Evolutionary conservation across 345 rosid species (phyloP), one percentile per base, ranked within the genome.

Genomic region (Anacardium occidentale): DNA sequence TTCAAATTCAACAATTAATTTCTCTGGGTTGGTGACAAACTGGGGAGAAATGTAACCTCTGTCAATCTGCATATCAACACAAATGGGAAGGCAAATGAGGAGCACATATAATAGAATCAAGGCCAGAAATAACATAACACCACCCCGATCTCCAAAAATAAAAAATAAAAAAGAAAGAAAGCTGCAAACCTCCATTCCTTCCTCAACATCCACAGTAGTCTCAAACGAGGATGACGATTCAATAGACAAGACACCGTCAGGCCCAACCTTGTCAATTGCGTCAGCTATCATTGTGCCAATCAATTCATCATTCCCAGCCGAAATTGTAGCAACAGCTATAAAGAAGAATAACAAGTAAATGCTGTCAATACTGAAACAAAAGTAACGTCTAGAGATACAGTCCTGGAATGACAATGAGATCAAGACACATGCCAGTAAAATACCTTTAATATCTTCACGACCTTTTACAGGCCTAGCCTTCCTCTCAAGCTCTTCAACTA

Each of bases 241-340:
- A 74, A 95, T 95, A 61, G 99, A 95, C 79, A 95, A 62, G 71
- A 93, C 99, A 81, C 98, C 99, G 83, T 93, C 99, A 73, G 99
- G 97, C 24, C 99, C 99, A 71, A 95, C 99, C 80, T 93, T 95
- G 80, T 95, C 97, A 76, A 95, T 95, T 71, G 98, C 98, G 85
- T 93, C 97, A 67, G 98, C 98, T 77, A 95, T 79, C 98, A 95
- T 95, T 62, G 93, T 72, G 37, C 99, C 99, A 32, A 95, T 85
- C 51, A 95, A 91, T 26, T 95, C 98, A 77, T 95, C 98, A 74
- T 95, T 95, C 77, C 99, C 99, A 79, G 99, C 88, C 69, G 99
- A 95, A 58, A 95, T 91, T 37, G 99, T 10, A 5, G 99, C 99
- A 75, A 95, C 90, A 29, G 99, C 98, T 92, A 72, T 17, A 52